Conservation (phyloP, 1,284 basidiomycete genomes). For the Sparassis latifolia region DNA sequence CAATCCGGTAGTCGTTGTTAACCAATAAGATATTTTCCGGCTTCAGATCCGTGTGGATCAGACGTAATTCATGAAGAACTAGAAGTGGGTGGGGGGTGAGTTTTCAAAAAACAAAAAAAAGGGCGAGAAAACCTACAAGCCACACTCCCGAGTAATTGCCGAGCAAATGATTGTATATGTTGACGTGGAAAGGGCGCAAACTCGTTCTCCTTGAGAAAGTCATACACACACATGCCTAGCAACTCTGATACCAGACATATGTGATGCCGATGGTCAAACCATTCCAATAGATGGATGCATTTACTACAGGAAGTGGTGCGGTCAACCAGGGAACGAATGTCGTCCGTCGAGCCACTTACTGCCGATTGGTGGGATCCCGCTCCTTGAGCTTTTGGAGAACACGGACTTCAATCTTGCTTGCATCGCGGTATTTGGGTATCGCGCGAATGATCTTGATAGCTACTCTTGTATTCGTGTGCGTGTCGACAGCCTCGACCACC, state of each 20-base stretch:
- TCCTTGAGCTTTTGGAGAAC: constrained; percentile 91
- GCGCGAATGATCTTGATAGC: constrained; percentile 99
- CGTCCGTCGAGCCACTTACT: constrained; percentile 51
- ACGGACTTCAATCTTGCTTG: constrained; percentile 96
- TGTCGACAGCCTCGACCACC: constrained; percentile 92
- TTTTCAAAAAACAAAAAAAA: neutral
- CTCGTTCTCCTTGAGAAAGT: constrained; percentile 97
- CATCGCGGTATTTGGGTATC: constrained; percentile 96
- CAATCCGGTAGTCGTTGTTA: constrained; percentile 68
- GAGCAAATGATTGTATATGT: constrained; percentile 95
- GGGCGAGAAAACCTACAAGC: constrained; percentile 63
- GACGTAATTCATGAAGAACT: constrained; percentile 89
- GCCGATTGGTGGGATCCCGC: constrained; percentile 82
- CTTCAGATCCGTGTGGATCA: constrained; percentile 98
- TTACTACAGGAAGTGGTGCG: constrained; percentile 51
- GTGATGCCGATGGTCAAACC: constrained; percentile 97
- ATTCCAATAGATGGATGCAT: constrained; percentile 94
- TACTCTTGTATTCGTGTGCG: constrained; percentile 71
- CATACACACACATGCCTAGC: constrained; percentile 96
- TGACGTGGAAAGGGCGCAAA: constrained; percentile 94
- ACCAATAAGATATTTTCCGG: constrained; percentile 98
- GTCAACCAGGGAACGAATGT: neutral
- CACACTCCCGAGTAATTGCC: constrained; percentile 88
- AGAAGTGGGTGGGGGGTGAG: constrained; percentile 3
- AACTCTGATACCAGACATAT: constrained; percentile 97